Base-by-base conservation (phyloP, 2,329 filamentous ascomycete genomes). In the Penicillium sp. region DNA sequence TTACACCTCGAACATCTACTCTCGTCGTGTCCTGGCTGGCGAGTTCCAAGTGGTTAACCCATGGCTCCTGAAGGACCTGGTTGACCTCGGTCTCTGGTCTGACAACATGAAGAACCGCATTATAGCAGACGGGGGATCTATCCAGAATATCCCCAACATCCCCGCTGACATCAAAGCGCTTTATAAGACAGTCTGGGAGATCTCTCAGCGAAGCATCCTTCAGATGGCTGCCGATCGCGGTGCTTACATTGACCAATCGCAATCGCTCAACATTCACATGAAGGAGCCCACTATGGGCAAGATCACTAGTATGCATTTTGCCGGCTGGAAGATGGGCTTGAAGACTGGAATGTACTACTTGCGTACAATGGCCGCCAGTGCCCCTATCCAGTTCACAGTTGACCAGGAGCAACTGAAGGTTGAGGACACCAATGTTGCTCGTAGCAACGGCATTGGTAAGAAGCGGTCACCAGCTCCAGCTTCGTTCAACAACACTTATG, bases 271-370 rank as follows among this genome's bases (percentile, higher is more conserved):
- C 83, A 97, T 99, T 66, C 94, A 99, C 82, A 91, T 99, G 88
- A 96, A 95, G 77, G 93, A 97, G 70, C 94, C 94, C 43, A 96
- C 92, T 52, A 97, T 99, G 93, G 94, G 94, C 78, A 99, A 99
- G 84, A 96, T 99, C 75, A 99, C 94, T 59, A 94, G 89, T 74
- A 99, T 99, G 94, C 94, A 99, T 81, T 99, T 99, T 71, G 85
- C 94, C 49, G 94, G 94, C 67, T 99, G 94, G 94, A 99, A 97
- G 83, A 87, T 97, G 64, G 94, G 94, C 69, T 85, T 99, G 65
- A 99, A 99, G 88, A 99, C 94, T 35, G 94, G 94, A 80, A 97
- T 99, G 94, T 99, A 99, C 86, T 99, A 99, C 78, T 87, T 99
- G 66, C 91, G 94, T 68, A 99, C 94, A 48, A 94, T 96, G 86